Conservation (phyloP, 202 grass and related monocot species). For the Setaria italica region DNA sequence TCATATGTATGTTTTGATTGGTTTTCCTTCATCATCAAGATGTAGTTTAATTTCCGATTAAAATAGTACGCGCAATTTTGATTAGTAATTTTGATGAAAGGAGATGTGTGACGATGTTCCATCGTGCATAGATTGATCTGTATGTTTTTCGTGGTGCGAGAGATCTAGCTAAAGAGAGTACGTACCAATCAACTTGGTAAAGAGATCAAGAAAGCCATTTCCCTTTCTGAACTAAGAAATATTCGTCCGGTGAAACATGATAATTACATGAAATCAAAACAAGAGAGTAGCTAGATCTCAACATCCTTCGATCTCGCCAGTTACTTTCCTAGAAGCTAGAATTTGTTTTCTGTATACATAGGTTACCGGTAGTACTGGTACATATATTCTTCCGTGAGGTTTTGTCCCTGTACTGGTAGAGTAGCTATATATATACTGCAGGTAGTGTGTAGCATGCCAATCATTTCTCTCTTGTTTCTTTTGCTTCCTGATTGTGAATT, state of each 20-base stretch:
- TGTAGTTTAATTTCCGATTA: neutral
- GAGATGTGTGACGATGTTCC: constrained; percentile 26
- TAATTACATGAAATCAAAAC: constrained; percentile 40
- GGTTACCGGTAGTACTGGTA: neutral
- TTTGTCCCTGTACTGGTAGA: constrained; percentile 6
- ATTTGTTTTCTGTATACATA: constrained; percentile 4
- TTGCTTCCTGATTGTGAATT: neutral
- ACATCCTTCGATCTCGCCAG: neutral
- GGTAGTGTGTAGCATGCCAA: neutral
- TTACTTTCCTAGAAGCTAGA: constrained; percentile 15
- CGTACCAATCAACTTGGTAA: constrained; percentile 20
- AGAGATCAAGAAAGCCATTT: constrained; percentile 19
- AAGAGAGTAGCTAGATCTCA: neutral
- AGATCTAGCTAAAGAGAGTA: constrained; percentile 39
- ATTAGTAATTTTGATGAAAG: constrained; percentile 5
- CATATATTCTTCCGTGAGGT: neutral
- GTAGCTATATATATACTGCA: neutral
- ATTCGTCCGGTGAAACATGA: neutral
- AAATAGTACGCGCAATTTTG: constrained; percentile 20
- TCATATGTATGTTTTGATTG: constrained; percentile 9
- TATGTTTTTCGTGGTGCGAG: constrained; percentile 45
- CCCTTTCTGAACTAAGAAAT: constrained; percentile 25
- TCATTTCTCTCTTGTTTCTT: neutral
- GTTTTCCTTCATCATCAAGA: neutral
- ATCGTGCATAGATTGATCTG: constrained; percentile 29